These are phyloP conservation scores for Delonix regia DNA, from an alignment of 306 rosid species.

Conservation along the genomic window DNA sequence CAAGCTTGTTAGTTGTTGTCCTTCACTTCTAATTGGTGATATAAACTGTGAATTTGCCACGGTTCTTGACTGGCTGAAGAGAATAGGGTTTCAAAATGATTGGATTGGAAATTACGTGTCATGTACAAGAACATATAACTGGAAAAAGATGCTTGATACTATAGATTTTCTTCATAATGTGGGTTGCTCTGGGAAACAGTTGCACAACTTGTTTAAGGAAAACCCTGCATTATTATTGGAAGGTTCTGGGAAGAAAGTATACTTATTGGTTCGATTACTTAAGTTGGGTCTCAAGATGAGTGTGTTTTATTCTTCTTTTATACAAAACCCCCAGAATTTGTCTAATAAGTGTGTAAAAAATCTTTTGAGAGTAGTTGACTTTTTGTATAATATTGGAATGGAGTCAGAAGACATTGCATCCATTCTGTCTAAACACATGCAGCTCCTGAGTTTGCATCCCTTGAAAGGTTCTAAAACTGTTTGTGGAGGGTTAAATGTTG, in stretches of 20 bases:
- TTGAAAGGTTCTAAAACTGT: slow-evolving; percentile 66
- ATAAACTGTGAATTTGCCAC: slow-evolving; percentile 43
- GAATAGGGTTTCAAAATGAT: slow-evolving; percentile 55
- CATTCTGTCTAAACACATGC: slow-evolving; percentile 51
- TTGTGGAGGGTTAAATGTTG: slow-evolving; percentile 58
- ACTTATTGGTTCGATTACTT: slow-evolving; percentile 51
- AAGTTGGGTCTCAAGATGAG: slow-evolving; percentile 58
- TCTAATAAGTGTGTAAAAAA: slow-evolving; percentile 45
- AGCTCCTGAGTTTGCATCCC: slow-evolving; percentile 46
- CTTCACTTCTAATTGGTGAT: slow-evolving; percentile 63
- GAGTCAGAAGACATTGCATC: slow-evolving; percentile 51
- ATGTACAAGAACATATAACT: slow-evolving; percentile 47
- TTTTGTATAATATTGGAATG: slow-evolving; percentile 65
- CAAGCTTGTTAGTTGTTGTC: slow-evolving; percentile 70
- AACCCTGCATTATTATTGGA: slow-evolving; percentile 63
- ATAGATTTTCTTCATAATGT: slow-evolving; percentile 54
- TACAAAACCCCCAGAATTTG: slow-evolving; percentile 55
- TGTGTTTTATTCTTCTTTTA: slow-evolving; percentile 48
- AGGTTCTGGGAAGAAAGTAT: slow-evolving; percentile 64
- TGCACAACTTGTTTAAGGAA: slow-evolving; percentile 54
- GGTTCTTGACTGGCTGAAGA: slow-evolving; percentile 58
- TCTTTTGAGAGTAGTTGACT: slow-evolving; percentile 53
- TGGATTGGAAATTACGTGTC: slow-evolving; percentile 67
- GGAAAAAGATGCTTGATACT: slow-evolving; percentile 67
- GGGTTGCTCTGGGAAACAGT: slow-evolving; percentile 57